phyloP scores from a whole-genome alignment of 495 filamentous ascomycete species.

The Penicillium coprophilum region DNA sequence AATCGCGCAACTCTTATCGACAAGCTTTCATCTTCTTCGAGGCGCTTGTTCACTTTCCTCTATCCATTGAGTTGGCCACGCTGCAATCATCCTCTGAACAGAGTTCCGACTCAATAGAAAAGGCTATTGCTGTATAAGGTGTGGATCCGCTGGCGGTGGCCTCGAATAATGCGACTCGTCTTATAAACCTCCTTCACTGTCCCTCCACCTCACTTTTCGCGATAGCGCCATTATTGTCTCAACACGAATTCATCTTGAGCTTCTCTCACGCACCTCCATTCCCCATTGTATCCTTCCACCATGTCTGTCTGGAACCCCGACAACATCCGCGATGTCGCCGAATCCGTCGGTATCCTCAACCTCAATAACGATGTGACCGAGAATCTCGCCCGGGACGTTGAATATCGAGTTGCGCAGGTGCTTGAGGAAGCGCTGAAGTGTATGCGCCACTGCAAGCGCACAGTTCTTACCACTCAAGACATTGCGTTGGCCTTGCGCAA shows the following conservation, averaged over 20 bases:
- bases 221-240: conserved; percentile 6
- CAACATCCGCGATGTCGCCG: conserved; percentile 90
- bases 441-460: conserved; percentile 87
- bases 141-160: conserved; percentile 11
- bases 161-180: conserved; percentile 22
- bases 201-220: conserved; percentile 2
- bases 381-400: conserved; percentile 85
- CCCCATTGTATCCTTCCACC: conserved; percentile 8
- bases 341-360: conserved; percentile 82
- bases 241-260: not conserved
- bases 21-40: conserved; percentile 16
- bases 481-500: conserved; percentile 77
- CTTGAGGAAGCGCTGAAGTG: conserved; percentile 90
- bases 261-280: conserved; percentile 16
- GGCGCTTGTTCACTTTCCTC: not conserved
- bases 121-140: not conserved
- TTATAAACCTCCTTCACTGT: conserved; percentile 1
- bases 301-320: conserved; percentile 90
- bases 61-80: not conserved
- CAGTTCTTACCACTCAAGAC: conserved; percentile 79
- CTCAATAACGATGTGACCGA: conserved; percentile 80
- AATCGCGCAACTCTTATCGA: conserved; percentile 24
- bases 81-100: not conserved
- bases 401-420: conserved; percentile 89
- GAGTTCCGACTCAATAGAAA: not conserved